A percentile compares a stretch with the other conserved stretches of the same genome.
phyloP scores from a whole-genome alignment of 768 basidiomycete genomes.

The Lentinula detonsa region DNA sequence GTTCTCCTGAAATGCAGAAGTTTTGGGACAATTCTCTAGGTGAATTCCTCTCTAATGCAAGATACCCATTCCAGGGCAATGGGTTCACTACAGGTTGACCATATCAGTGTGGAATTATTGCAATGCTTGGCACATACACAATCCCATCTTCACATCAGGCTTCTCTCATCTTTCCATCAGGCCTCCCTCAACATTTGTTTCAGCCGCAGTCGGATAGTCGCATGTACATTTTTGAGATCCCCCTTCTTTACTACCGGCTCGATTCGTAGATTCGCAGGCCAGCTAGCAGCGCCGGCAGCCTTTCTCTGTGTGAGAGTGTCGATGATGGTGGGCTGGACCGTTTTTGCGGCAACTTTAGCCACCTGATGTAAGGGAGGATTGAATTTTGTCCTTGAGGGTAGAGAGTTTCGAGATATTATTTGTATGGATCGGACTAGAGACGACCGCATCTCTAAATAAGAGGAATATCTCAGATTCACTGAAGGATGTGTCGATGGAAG shows the following conservation, averaged over 20 bases:
- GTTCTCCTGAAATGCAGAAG: not conserved
- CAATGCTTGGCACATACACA: not conserved
- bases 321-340: constrained; percentile 25
- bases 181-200: constrained; percentile 33
- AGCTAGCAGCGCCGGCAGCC: constrained; percentile 28
- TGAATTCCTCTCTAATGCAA: not conserved
- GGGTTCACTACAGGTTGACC: not conserved
- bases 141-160: constrained; percentile 12
- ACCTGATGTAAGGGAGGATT: constrained; percentile 10
- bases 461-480: too few relatives aligned
- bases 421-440: not conserved
- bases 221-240: constrained; percentile 32
- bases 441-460: not conserved
- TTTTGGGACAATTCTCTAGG: not conserved
- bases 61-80: too few relatives aligned
- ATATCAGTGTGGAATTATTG: not conserved
- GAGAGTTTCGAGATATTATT: not conserved
- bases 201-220: constrained; percentile 29
- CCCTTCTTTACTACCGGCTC: constrained; percentile 36
- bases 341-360: constrained; percentile 10
- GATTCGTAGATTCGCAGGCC: constrained; percentile 45
- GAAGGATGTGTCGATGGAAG: too few relatives aligned
- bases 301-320: constrained; percentile 35
- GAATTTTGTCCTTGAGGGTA: constrained; percentile 6
- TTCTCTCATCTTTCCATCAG: constrained; percentile 8